Evolutionary conservation across 2,329 filamentous ascomycete genomes (phyloP), one percentile per base, ranked within the genome.

Genomic region (Aphanocladium album): DNA sequence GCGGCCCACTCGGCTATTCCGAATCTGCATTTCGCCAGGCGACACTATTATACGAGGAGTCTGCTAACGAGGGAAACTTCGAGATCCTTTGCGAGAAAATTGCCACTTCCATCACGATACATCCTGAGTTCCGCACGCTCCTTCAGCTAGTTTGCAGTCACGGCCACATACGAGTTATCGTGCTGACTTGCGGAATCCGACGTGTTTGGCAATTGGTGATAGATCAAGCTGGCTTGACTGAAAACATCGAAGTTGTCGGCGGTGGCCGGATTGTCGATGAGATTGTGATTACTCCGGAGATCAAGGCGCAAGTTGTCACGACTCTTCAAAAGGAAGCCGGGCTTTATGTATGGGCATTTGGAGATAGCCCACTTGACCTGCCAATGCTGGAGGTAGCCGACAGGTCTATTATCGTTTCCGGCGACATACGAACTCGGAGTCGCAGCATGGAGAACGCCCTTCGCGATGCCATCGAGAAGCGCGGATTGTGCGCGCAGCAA

Each of bases 321-420:
- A 71, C 67, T 2, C 67, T 87, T 21, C 71, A 70, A 57, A 27
- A 72, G 0, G 19, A 19, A 0, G 63, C 77, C 45, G 3, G 70
- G 0, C 49, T 76, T 76, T 83, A 49, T 77, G 79, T 86, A 19
- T 79, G 74, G 68, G 85, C 82, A 0, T 84, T 88, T 64, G 84
- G 85, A n/a, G 84, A 87, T 64, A 84, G 84, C 64, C 75, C 75
- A 0, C 62, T 86, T 7, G 86, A 88, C 64, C 43, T 88, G 19
- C 69, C 72, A 0, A 89, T 89, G 85, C 64, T 88, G 14, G 64
- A 63, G 2, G 64, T 71, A 37, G 85, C 85, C 0, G 70, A 87
- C 64, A 62, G 79, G 60, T 80, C 83, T 0, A 67, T 86, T 41
- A 75, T 89, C 4, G 77, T 88, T 0, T 81, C 84, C 2, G 82